These are phyloP conservation scores for Colletotrichum acutatum DNA, from an alignment of 2,329 filamentous ascomycete genomes.

Conservation along the genomic window DNA sequence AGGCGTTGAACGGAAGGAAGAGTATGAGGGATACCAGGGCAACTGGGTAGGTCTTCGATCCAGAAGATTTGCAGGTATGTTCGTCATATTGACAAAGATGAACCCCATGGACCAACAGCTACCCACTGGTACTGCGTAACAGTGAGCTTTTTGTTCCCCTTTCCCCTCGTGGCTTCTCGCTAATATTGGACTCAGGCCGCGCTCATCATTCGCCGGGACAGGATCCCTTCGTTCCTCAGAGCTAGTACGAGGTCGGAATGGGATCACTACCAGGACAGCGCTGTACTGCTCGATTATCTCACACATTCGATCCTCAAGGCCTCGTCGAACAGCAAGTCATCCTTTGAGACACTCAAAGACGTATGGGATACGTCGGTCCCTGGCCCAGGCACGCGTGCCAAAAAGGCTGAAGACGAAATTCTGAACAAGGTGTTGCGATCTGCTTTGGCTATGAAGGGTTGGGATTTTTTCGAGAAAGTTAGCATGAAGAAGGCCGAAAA, in stretches of 20 bases:
- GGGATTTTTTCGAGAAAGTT: not conserved
- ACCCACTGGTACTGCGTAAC: constrained; percentile 40
- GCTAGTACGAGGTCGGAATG: accelerated
- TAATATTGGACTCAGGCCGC: not conserved
- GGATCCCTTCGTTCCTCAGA: not conserved
- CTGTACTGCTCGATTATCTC: not conserved
- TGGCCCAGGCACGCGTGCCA: no score
- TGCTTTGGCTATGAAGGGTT: not conserved
- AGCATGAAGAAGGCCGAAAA: not conserved
- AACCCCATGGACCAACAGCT: constrained; percentile 34
- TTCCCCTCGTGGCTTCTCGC: not conserved
- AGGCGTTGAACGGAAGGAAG: constrained; percentile 34
- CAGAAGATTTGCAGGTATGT: no score
- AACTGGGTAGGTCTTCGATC: constrained; percentile 39
- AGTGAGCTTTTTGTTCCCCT: not conserved
- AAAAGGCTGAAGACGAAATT: not conserved
- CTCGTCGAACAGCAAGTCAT: not conserved
- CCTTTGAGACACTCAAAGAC: not conserved
- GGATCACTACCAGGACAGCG: not conserved
- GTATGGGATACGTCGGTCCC: not conserved
- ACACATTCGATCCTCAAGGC: not conserved
- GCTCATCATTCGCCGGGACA: constrained; percentile 5
- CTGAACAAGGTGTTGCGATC: not conserved
- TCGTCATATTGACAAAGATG: not conserved
- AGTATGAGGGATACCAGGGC: constrained; percentile 43